phyloP scores from a whole-genome alignment of 805 yeast genomes.

The Wickerhamiella azymoides region DNA sequence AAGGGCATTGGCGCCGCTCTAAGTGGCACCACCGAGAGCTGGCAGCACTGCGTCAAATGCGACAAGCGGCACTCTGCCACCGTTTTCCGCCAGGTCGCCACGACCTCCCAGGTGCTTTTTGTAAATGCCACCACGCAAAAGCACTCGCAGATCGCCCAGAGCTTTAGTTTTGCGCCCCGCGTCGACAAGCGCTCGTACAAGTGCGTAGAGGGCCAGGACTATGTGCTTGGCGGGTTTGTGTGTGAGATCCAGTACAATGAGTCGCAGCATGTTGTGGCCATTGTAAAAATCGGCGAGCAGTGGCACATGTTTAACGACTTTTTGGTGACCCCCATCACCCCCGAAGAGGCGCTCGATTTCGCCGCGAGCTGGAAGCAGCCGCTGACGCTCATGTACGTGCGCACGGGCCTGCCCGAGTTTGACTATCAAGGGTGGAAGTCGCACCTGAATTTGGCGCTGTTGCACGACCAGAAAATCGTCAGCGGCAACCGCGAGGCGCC shows the following conservation, averaged over 20 bases:
- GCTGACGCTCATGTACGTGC: conserved; percentile 14
- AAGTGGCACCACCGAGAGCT: conserved; percentile 11
- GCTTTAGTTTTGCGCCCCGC: conserved; percentile 2
- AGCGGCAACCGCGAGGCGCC: conserved; percentile 52
- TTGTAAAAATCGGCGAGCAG: conserved; percentile 20
- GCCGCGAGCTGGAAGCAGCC: conserved; percentile 75
- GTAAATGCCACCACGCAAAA: conserved; percentile 2
- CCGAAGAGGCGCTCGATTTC: conserved; percentile 64
- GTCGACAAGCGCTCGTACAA: conserved; percentile 13
- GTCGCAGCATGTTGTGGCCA: conserved; percentile 26
- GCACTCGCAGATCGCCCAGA: neutral
- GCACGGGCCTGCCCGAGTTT: conserved; percentile 21
- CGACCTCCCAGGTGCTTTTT: conserved; percentile 46
- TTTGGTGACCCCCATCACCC: conserved; percentile 60
- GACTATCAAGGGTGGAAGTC: conserved; percentile 36
- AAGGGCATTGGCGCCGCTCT: conserved; percentile 17
- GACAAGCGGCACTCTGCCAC: conserved; percentile 40
- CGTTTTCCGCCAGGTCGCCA: conserved; percentile 36
- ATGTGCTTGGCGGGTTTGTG: conserved; percentile 25
- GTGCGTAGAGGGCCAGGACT: conserved; percentile 13
- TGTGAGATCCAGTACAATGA: conserved; percentile 23
- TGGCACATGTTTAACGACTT: conserved; percentile 92
- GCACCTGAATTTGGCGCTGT: conserved; percentile 44
- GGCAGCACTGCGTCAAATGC: conserved; percentile 38
- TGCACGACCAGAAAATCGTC: conserved; percentile 65